Evolutionary conservation across 257 asterid species (phyloP), one percentile per base, ranked within the genome.

Genomic region (Nicotiana noctiflora): DNA sequence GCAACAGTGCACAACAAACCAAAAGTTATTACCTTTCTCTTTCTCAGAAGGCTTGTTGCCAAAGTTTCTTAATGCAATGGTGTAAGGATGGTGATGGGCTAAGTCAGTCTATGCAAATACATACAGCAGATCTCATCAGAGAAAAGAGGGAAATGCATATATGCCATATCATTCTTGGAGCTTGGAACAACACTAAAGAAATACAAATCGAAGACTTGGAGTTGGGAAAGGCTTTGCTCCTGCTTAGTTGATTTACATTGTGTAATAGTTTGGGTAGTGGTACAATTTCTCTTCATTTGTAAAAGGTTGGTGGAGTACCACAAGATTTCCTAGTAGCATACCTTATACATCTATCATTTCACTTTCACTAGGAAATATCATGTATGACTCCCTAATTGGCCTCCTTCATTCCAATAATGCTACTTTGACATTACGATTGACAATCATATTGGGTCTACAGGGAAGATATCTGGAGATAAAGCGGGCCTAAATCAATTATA

Each of bases 41-140:
- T 88, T 81, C 66, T 88, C 91, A 74, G 61, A 70, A 51, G 62
- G 59, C 84, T 76, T 85, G 81, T 83, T 82, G 67, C 97, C 98
- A 84, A 93, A 88, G 74, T 76, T 88, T 90, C 86, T 90, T 65
- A 93, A 79, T 15, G 93, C 93, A 74, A 85, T 79, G 83, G 92
- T 93, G 84, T 74, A 90, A 0, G 93, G 93, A 81, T 90, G 92
- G 53, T 86, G 89, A 44, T 89, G 90, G 2, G 93, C 96, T 76
- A 92, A 84, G 83, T 93, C 93, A 4, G 92, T 92, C 98, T 93
- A n/a, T n/a, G 67, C 77, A 57, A 78, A 40, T 72, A 74, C 14
- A 83, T 34, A 64, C 29, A 15, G 27, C 51, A 79, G 77, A 75
- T 74, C 61, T 55, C 81, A 56, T 27, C n/a, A 60, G 62, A 7